Evolutionary conservation across 352 stramenopile genomes (phyloP), one percentile per base, ranked within the genome.

Genomic region (Phytopythium cucurbitacearum): DNA sequence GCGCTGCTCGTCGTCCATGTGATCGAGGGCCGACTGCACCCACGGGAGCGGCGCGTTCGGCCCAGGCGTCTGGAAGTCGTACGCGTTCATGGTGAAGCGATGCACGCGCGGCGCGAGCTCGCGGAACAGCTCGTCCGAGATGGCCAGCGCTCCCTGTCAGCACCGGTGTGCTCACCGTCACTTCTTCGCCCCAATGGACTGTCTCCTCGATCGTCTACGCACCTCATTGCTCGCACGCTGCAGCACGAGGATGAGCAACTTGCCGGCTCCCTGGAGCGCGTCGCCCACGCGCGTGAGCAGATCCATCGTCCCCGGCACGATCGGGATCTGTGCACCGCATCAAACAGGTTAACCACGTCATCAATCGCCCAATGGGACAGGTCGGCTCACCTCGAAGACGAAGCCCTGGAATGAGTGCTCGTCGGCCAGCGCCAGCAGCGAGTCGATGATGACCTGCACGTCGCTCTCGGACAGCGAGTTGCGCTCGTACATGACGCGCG

Each of bases 11-110:
- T 61, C 52, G 0, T 58, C 68, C 48, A 93, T 64, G 13, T 72
- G 72, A 16, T 73, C 38, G 12, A 93, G 48, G 12, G 80, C 91
- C 42, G 56, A 60, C 36, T 81, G 56, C n/a, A 93, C 59, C 82
- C 82, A 93, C 13, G 62, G 59, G 36, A 83, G 67, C 37, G 82
- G 82, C 2, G 82, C 78, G 51, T 89, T 93, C 5, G 82, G 82
- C 0, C 82, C 82, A 10, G 74, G 80, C 1, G 49, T 48, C 42
- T 69, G 68, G 58, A 76, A 86, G 51, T 93, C 82, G 59, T 93
- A 93, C 37, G 82, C 82, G 57, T 93, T 93, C 68, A 93, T 78
- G 16, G 80, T 87, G 52, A 91, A 91, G 7, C 82, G 80, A 45
- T 93, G 78, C 21, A 93, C 82, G 37, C 81, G 8, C 12, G 78